phyloP scores from a whole-genome alignment of 1,284 basidiomycete species.

The Moesziomyces parantarcticus region DNA sequence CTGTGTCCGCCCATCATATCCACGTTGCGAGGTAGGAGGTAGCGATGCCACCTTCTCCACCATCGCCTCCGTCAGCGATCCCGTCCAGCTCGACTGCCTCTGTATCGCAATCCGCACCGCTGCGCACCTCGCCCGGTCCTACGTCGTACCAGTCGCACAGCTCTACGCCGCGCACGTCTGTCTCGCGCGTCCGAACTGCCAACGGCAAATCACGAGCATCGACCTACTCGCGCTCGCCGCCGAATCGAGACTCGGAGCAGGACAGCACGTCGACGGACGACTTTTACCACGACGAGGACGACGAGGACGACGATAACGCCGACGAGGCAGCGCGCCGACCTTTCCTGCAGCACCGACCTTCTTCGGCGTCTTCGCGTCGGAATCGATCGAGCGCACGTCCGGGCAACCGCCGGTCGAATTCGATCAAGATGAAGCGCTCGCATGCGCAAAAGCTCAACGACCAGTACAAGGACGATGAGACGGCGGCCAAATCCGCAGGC shows the following conservation, averaged over 20 bases:
- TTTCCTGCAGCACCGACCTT: conserved; percentile 12
- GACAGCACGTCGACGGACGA: conserved; percentile 31
- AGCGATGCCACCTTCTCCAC: conserved; percentile 23
- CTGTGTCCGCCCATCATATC: conserved; percentile 12
- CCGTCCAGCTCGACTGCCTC: conserved; percentile 2
- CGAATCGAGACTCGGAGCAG: conserved; percentile 10
- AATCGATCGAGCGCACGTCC: conserved; percentile 12
- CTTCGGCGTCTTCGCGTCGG: conserved; percentile 12
- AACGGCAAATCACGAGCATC: conserved; percentile 20
- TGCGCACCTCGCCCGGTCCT: conserved; percentile 26
- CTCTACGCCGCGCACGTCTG: conserved; percentile 30
- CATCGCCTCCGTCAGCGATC: conserved; percentile 1
- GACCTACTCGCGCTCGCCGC: not conserved
- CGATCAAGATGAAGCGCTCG: conserved; percentile 46
- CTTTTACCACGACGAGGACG: conserved; percentile 27
- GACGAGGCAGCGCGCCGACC: conserved; percentile 19
- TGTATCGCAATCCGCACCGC: conserved; percentile 9
- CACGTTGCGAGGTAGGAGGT: not conserved
- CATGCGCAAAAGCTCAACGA: conserved; percentile 9
- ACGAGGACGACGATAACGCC: conserved; percentile 16
- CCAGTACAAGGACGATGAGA: conserved; percentile 20
- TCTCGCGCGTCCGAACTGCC: conserved; percentile 12
- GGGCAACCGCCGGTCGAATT: conserved; percentile 17
- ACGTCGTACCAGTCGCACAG: conserved; percentile 36
- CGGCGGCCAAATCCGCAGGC: conserved; percentile 13